These are phyloP conservation scores for Fremontodendron californicum DNA, from an alignment of 345 rosid genomes.

Conservation along the genomic window DNA sequence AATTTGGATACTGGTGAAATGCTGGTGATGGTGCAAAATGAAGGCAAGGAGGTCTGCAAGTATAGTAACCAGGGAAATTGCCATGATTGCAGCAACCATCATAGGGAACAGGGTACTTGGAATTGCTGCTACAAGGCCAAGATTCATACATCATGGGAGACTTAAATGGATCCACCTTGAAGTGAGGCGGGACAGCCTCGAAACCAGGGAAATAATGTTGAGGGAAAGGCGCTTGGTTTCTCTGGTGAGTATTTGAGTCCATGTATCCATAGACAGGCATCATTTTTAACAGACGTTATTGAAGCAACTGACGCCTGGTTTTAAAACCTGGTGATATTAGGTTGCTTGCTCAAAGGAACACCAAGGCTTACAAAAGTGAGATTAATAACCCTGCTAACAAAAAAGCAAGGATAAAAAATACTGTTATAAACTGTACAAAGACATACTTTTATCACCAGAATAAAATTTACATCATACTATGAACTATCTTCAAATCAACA, in stretches of 20 bases:
- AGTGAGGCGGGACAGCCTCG: constrained; percentile 30
- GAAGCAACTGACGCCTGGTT: neutral
- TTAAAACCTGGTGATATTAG: neutral
- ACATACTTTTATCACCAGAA: neutral
- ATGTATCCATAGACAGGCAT: constrained; percentile 36
- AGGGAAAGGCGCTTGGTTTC: constrained; percentile 27
- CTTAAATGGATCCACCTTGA: constrained; percentile 23
- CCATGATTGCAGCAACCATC: constrained; percentile 36
- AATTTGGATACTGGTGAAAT: constrained; percentile 27
- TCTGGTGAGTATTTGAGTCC: constrained; percentile 30
- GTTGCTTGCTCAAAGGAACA: neutral
- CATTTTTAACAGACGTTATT: constrained; percentile 25
- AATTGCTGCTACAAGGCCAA: constrained; percentile 30
- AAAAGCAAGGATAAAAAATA: neutral
- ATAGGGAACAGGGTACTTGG: constrained; percentile 25
- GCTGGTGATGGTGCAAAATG: constrained; percentile 24
- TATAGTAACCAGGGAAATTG: constrained; percentile 29
- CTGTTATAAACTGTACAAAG: neutral
- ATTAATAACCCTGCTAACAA: neutral
- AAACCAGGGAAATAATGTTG: constrained; percentile 25
- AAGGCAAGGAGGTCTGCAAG: constrained; percentile 29
- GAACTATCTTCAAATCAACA: neutral
- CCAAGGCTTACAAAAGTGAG: neutral
- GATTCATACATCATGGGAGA: constrained; percentile 20
- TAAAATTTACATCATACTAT: neutral